A percentile compares a stretch with the other conserved stretches of the same genome.
Conservation (phyloP, 257 asterid species). For the Echites panduratus region DNA sequence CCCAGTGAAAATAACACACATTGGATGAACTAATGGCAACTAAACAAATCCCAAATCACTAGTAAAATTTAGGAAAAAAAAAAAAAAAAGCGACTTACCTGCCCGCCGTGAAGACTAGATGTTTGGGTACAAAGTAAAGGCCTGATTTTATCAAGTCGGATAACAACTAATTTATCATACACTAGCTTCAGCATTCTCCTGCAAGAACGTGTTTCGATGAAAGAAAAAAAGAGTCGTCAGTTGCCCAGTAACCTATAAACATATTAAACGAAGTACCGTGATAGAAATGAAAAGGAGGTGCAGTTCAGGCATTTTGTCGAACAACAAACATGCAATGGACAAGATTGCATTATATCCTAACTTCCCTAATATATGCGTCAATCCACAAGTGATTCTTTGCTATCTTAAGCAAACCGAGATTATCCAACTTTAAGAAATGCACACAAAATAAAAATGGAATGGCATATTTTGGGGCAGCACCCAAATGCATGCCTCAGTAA, state of each 20-base stretch:
- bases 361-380: background rate
- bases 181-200: conserved; percentile 53
- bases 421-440: background rate
- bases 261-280: too few species aligned
- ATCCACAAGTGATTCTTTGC: background rate
- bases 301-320: conserved; percentile 7
- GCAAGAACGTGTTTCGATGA: conserved; percentile 4
- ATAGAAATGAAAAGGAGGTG: background rate
- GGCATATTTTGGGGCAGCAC: background rate
- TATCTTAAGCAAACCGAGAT: background rate
- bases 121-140: conserved; percentile 33
- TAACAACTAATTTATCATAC: conserved; percentile 29
- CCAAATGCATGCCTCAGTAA: too few species aligned
- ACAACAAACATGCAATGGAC: background rate
- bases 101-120: conserved; percentile 42
- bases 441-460: background rate
- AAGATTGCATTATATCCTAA: background rate
- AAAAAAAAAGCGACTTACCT: conserved; percentile 26
- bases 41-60: background rate
- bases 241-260: background rate
- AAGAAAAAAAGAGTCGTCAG: background rate
- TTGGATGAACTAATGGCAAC: background rate
- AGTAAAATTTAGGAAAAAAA: background rate
- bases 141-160: conserved; percentile 33
- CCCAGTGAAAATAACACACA: background rate